Conservation (phyloP, 2,329 filamentous ascomycete genomes). For the Teratosphaeriaceae sp. region DNA sequence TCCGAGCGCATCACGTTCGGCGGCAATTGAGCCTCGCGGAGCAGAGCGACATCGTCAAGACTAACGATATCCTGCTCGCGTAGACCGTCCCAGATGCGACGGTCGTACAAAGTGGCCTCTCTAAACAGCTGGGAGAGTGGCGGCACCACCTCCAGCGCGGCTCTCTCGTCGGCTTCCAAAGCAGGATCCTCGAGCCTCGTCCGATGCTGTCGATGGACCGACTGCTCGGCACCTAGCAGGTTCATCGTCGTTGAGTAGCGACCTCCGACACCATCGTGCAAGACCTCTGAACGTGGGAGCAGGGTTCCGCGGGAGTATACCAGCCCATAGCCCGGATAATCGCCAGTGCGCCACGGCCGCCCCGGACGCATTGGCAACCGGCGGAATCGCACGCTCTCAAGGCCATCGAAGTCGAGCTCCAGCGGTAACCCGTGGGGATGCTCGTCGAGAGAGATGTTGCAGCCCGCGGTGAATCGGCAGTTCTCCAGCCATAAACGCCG, state of each 20-base stretch:
- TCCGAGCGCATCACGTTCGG: not conserved
- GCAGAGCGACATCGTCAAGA: not conserved
- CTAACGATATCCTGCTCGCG: not conserved
- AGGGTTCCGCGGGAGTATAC: no score
- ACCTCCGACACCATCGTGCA: slow-evolving; percentile 23
- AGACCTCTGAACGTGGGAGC: no score
- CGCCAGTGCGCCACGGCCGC: no score
- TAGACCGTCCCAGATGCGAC: slow-evolving; percentile 1
- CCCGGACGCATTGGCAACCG: slow-evolving; percentile 28
- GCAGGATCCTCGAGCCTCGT: no score
- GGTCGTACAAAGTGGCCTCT: slow-evolving; percentile 11
- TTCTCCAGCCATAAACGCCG: slow-evolving; percentile 42
- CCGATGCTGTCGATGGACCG: no score
- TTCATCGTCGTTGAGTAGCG: slow-evolving; percentile 18
- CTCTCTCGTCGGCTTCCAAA: no score
- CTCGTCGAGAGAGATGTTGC: slow-evolving; percentile 6
- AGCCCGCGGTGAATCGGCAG: slow-evolving; percentile 30
- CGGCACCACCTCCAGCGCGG: not conserved
- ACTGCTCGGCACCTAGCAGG: slow-evolving; percentile 8
- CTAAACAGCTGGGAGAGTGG: not conserved
- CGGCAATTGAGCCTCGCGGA: not conserved
- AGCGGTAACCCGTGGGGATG: slow-evolving; percentile 18
- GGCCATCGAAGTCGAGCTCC: slow-evolving; percentile 22
- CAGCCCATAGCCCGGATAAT: no score
- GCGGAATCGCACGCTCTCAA: slow-evolving; percentile 38